Base-by-base conservation (phyloP, 805 yeast genomes). In the Kodamaea leandrae region DNA sequence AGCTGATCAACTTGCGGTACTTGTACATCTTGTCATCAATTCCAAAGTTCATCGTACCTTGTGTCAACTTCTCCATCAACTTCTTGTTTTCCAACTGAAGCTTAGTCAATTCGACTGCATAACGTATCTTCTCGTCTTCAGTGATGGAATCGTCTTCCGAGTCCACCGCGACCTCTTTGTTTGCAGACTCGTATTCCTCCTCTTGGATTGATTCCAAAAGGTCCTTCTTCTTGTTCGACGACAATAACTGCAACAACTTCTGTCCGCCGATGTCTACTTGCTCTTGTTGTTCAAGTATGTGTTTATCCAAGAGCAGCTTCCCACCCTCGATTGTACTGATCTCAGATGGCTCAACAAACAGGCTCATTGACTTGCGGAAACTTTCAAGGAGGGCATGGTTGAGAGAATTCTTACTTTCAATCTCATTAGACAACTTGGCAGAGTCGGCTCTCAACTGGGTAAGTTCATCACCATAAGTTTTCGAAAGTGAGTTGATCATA, bases 1-100 rank as follows among this genome's bases (percentile, higher is more conserved):
- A 66, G 17, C 91, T 77, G 32, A 93, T 82, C 46, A 91, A 70
- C 53, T 80, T 80, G 48, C 95, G 74, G 66, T 91, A 84, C 57
- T 87, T 88, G 53, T 77, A 78, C 63, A 83, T 80, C 50, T 75
- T 78, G 17, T 69, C 64, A 41, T 75, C 78, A 47, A 74, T 66
- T 45, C 63, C 78, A 59, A 43, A 75, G 58, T 48, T 48, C 38
- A 60, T 65, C 28, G 74, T 60, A 24, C 67, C 51, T 10, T 73
- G 68, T 6, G 82, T 74, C 12, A 86, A 74, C 38, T 72, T 69
- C 40, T 71, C 66, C 15, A 76, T 50, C 32, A 69, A 52, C 10
- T 56, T 46, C 39, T 60, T 60, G 48, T 89, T 65, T 32, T 71
- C 61, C 13, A 77, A 51, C 57, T 84, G 91, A 25, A 79, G 57